Conservation (phyloP, 2,329 filamentous ascomycete species). For the Aureobasidium pullulans region DNA sequence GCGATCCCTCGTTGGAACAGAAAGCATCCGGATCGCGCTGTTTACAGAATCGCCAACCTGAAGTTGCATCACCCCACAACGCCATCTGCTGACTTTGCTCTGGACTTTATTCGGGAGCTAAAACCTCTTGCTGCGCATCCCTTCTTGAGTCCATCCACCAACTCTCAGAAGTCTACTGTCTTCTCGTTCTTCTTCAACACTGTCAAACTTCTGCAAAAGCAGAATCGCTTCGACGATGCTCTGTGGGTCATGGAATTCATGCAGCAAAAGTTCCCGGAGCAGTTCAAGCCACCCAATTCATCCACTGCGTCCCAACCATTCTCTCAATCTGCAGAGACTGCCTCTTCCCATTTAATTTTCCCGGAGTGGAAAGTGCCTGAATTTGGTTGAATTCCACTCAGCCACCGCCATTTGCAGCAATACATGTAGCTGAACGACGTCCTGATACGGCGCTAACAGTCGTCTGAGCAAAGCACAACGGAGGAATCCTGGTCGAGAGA, state of each 20-base stretch:
- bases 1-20: constrained; percentile 11
- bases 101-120: constrained; percentile 12
- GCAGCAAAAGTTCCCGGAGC: constrained; percentile 9
- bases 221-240: constrained; percentile 14
- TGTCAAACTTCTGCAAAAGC: constrained; percentile 13
- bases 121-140: constrained; percentile 1
- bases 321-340: not conserved
- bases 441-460: no score
- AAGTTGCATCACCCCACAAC: constrained; percentile 10
- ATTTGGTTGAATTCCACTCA: constrained; percentile 1
- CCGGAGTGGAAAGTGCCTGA: constrained; percentile 10
- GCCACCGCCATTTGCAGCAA: not conserved
- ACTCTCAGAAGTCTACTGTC: not conserved
- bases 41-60: constrained; percentile 12
- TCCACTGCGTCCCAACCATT: not conserved
- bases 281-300: not conserved
- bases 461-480: no score
- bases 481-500: no score
- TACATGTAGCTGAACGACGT: no score
- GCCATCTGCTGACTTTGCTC: constrained; percentile 9
- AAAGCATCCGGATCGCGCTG: not conserved
- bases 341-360: not conserved
- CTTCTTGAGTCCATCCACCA: not conserved
- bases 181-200: constrained; percentile 15
- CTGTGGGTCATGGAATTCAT: constrained; percentile 16